Evolutionary conservation across 177 flowering plant species (phyloP).

Genomic region (Vitis hybrid): DNA sequence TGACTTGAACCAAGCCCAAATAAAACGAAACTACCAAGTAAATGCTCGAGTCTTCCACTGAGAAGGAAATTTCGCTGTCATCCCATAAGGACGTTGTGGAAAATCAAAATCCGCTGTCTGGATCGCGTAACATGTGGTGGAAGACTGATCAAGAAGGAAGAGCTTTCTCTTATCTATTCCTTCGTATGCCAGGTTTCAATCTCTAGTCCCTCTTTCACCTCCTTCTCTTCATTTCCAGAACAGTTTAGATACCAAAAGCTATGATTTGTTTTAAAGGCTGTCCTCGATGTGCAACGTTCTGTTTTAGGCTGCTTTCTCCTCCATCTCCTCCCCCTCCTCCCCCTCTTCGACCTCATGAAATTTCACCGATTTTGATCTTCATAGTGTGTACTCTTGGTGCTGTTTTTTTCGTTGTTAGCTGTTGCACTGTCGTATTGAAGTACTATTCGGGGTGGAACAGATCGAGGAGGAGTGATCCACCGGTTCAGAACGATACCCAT

Average conservation of each 20-base stretch:
- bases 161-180: too few relatives aligned
- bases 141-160: too few relatives aligned
- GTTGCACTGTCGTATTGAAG: not conserved
- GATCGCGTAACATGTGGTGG: too few relatives aligned
- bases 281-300: too few relatives aligned
- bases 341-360: too few relatives aligned
- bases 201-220: not conserved
- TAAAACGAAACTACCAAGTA: conserved; percentile 5
- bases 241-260: too few relatives aligned
- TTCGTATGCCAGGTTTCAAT: not conserved
- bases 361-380: not conserved
- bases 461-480: not conserved
- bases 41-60: not conserved
- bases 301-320: too few relatives aligned
- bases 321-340: too few relatives aligned
- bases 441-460: not conserved
- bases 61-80: not conserved
- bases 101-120: too few relatives aligned
- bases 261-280: too few relatives aligned
- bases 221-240: not conserved
- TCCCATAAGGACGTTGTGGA: too few relatives aligned
- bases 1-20: too few relatives aligned
- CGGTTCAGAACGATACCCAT: conserved; percentile 2
- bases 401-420: not conserved
- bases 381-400: not conserved